Conservation (phyloP, 768 basidiomycete genomes). For the Leucogyrophana mollusca region DNA sequence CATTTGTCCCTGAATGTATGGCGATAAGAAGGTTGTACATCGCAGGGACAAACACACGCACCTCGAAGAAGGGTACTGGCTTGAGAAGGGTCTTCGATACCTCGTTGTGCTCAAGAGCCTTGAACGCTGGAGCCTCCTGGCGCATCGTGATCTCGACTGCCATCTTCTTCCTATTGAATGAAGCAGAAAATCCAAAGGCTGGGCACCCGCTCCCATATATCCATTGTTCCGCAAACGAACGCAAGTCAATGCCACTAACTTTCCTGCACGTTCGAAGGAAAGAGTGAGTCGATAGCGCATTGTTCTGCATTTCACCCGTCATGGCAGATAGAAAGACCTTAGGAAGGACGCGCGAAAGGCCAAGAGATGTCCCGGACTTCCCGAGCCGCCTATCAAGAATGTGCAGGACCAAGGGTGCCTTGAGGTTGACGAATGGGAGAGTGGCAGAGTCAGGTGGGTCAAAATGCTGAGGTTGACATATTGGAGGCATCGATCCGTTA, state of each 20-base stretch:
- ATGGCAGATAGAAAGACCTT: slow-evolving; percentile 94
- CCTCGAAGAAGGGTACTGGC: slow-evolving; percentile 90
- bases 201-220: slow-evolving; percentile 98
- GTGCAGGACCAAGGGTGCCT: slow-evolving; percentile 93
- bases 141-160: slow-evolving; percentile 94
- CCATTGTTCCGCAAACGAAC: slow-evolving; percentile 98
- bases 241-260: slow-evolving; percentile 86
- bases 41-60: slow-evolving; percentile 27
- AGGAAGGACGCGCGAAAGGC: slow-evolving; percentile 90
- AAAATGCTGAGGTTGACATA: slow-evolving; percentile 84
- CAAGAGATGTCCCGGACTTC: slow-evolving; percentile 93
- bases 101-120: slow-evolving; percentile 62
- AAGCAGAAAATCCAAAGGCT: slow-evolving; percentile 82
- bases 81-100: slow-evolving; percentile 68
- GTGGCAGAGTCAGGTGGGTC: slow-evolving; percentile 82
- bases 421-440: slow-evolving; percentile 90
- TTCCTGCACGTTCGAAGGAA: slow-evolving; percentile 93
- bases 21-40: not conserved
- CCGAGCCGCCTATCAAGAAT: slow-evolving; percentile 92
- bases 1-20: slow-evolving; percentile 76
- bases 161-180: slow-evolving; percentile 98
- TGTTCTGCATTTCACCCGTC: slow-evolving; percentile 84
- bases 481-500: slow-evolving; percentile 84
- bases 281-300: slow-evolving; percentile 82
- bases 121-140: slow-evolving; percentile 81